phyloP scores from a whole-genome alignment of 345 rosid genomes.

The Erucastrum elatum region DNA sequence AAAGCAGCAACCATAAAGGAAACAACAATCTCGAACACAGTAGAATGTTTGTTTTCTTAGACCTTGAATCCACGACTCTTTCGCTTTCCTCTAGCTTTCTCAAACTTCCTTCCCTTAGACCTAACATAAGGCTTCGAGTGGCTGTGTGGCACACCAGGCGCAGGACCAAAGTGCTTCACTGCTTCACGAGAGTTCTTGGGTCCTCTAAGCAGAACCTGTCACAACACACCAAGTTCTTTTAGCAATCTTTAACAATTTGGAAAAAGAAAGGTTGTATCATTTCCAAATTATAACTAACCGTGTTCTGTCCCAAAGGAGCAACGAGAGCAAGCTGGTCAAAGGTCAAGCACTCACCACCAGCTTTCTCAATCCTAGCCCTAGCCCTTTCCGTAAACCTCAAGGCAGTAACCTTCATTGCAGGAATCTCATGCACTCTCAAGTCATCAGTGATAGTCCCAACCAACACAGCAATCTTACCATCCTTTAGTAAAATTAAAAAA shows the following conservation, averaged over 20 bases:
- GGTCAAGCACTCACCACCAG: slow-evolving; percentile 93
- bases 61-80: slow-evolving; percentile 75
- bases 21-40: neutral
- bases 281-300: slow-evolving; percentile 43
- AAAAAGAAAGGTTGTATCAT: too few relatives aligned
- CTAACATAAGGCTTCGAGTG: slow-evolving; percentile 83
- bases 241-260: too few relatives aligned
- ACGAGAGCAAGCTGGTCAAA: slow-evolving; percentile 88
- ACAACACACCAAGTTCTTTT: neutral
- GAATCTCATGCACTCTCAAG: slow-evolving; percentile 75
- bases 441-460: slow-evolving; percentile 90
- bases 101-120: slow-evolving; percentile 78
- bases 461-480: slow-evolving; percentile 71
- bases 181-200: slow-evolving; percentile 94
- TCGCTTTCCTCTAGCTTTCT: slow-evolving; percentile 83
- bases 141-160: slow-evolving; percentile 97
- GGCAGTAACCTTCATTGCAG: slow-evolving; percentile 75
- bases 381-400: slow-evolving; percentile 88
- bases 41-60: slow-evolving; percentile 26
- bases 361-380: slow-evolving; percentile 91
- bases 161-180: slow-evolving; percentile 92
- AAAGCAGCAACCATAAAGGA: slow-evolving; percentile 23
- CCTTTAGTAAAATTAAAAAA: slow-evolving; percentile 46
- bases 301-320: slow-evolving; percentile 98
- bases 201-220: slow-evolving; percentile 80